Base-by-base conservation (phyloP, 345 rosid genomes). In the Lagerstroemia speciosa region DNA sequence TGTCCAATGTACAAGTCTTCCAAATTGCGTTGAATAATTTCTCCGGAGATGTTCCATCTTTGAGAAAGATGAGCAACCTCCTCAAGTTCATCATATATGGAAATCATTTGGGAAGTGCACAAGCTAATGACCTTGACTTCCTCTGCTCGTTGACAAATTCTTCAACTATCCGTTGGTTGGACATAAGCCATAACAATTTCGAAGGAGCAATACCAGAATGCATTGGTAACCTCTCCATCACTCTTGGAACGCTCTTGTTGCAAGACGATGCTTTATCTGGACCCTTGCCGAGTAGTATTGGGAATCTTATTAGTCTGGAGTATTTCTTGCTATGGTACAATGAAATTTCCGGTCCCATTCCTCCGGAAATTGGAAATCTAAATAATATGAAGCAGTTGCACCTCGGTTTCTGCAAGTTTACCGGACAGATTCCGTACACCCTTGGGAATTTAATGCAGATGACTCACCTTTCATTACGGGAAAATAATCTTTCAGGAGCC, bases 381-480 rank as follows among this genome's bases (percentile, higher is more conserved):
- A 4, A 16, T 11, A 27, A 61, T 58, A 7, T 73, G 36, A 29
- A 62, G 60, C 17, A 0, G 15, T 16, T 67, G 17, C 2, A 5
- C 26, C 36, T 32, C 2, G 53, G 19, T 14, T 32, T 17, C 29
- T 67, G 38, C 0, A 19, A 45, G 16, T 36, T 72, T 22, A 52
- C 67, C 0, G 73, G 76, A 27, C 20, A 69, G 9, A 76, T 72
- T 30, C 76, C 76, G 0, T 20, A 48, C 32, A 52, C 76, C 6
- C 9, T 76, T 7, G 73, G 76, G 15, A 76, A 76, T 33, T 26
- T 72, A 1, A 38, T 62, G 2, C 24, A 30, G 48, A 31, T 72
- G 67, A 19, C 9, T 0, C 3, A 5, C 16, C 45, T 76, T 12
- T 0, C 31, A 9, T 61, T 76, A 34, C 6, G 19, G 10, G n/a